phyloP scores from a whole-genome alignment of 805 yeast species.

The Hanseniaspora thailandica region DNA sequence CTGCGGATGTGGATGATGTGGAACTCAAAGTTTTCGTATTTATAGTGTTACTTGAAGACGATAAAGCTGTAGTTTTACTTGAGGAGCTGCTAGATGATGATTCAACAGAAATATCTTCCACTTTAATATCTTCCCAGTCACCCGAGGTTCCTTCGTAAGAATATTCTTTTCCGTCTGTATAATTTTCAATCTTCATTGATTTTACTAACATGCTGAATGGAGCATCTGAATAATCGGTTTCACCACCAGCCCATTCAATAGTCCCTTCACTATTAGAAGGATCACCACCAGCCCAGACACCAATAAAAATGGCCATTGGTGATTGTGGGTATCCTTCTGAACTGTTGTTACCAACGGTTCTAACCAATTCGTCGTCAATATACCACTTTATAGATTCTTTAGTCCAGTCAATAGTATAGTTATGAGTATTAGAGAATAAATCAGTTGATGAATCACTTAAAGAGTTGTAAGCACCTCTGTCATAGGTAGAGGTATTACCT shows the following conservation, averaged over 20 bases:
- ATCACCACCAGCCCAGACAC: slow-evolving; percentile 80
- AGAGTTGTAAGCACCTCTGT: slow-evolving; percentile 61
- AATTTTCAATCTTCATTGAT: slow-evolving; percentile 51
- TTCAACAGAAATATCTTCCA: slow-evolving; percentile 21
- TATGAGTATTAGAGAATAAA: slow-evolving; percentile 54
- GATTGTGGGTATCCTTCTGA: slow-evolving; percentile 75
- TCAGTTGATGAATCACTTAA: slow-evolving; percentile 30
- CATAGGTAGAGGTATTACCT: slow-evolving; percentile 65
- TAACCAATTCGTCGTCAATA: slow-evolving; percentile 55
- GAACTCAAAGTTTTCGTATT: slow-evolving; percentile 18
- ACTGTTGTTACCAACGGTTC: slow-evolving; percentile 46
- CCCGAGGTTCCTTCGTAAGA: slow-evolving; percentile 47
- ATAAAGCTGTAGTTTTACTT: slow-evolving; percentile 13
- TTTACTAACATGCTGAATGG: slow-evolving; percentile 61
- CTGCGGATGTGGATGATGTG: slow-evolving; percentile 12
- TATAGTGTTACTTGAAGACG: slow-evolving; percentile 15
- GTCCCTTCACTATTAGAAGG: slow-evolving; percentile 52
- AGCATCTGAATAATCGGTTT: slow-evolving; percentile 48
- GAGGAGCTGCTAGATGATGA: slow-evolving; percentile 7
- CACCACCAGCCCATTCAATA: slow-evolving; percentile 75
- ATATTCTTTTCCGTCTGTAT: slow-evolving; percentile 53
- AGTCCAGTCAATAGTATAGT: slow-evolving; percentile 79
- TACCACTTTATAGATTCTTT: slow-evolving; percentile 54
- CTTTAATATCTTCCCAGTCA: slow-evolving; percentile 45
- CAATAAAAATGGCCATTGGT: slow-evolving; percentile 66